Percentiles rank a stretch among this genome's conserved stretches.
These are phyloP conservation scores for Backusella liffmaniae DNA, from an alignment of 192 early-diverging fungal genomes.

Conservation along the genomic window DNA sequence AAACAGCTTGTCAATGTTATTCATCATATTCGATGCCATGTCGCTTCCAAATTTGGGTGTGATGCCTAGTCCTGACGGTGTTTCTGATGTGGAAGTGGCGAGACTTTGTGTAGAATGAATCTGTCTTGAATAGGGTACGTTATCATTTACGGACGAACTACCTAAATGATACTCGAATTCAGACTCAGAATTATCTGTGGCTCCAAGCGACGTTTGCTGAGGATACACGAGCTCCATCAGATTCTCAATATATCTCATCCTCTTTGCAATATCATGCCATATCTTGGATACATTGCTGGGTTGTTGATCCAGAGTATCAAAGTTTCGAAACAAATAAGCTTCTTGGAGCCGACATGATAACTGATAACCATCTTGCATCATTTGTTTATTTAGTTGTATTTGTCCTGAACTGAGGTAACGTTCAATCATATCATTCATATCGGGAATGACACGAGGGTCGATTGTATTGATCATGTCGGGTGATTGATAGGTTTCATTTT, in stretches of 20 bases:
- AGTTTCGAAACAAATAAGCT: background rate
- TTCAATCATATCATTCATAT: constrained; percentile 14
- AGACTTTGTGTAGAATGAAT: constrained; percentile 23
- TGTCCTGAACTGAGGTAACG: constrained; percentile 19
- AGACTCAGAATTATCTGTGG: constrained; percentile 12
- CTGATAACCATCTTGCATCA: constrained; percentile 18
- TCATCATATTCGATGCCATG: constrained; percentile 40
- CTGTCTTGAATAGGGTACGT: constrained; percentile 6
- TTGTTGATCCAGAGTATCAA: background rate
- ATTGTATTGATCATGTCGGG: background rate
- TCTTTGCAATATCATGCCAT: constrained; percentile 36
- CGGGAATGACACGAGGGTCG: background rate
- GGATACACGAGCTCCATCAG: constrained; percentile 39
- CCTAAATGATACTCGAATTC: constrained; percentile 16
- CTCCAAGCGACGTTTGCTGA: background rate
- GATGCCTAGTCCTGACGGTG: constrained; percentile 33
- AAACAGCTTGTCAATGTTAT: constrained; percentile 70
- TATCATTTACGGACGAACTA: background rate
- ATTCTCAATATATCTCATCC: constrained; percentile 38
- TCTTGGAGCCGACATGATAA: constrained; percentile 14
- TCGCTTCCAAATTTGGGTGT: constrained; percentile 31
- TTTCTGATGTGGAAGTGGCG: constrained; percentile 37
- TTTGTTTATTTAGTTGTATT: constrained; percentile 18
- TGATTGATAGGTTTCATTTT: background rate
- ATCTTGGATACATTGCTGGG: constrained; percentile 23